Evolutionary conservation across 202 grass and related monocot species (phyloP).

Genomic region (Bolboschoenoplectus hybrid): DNA sequence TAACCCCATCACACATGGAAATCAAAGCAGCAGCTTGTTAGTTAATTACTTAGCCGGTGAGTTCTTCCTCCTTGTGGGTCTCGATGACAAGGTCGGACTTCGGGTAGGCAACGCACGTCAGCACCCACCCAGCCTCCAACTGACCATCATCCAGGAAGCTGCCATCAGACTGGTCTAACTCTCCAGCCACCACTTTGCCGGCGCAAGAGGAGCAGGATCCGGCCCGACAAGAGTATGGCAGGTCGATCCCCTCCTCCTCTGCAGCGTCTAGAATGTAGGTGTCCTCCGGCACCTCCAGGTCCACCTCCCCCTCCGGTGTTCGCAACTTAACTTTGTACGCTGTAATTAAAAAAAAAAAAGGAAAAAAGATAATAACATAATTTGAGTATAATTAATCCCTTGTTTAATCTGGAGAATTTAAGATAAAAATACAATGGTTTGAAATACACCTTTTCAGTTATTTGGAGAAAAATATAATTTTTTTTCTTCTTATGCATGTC

Average conservation of each 20-base stretch:
- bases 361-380: background rate
- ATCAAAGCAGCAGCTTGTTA: background rate
- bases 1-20: conserved; percentile 15
- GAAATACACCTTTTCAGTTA: background rate
- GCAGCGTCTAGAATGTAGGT: conserved; percentile 73
- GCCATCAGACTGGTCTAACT: conserved; percentile 70
- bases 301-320: conserved; percentile 57
- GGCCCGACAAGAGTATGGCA: conserved; percentile 83
- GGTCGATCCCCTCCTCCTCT: conserved; percentile 68
- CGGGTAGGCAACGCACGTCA: conserved; percentile 81
- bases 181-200: conserved; percentile 63
- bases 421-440: too few relatives aligned
- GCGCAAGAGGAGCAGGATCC: conserved; percentile 89
- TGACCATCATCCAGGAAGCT: conserved; percentile 90
- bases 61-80: conserved; percentile 89
- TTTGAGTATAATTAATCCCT: too few relatives aligned
- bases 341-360: background rate
- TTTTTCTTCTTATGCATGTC: too few relatives aligned
- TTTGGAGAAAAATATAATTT: background rate
- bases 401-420: too few relatives aligned
- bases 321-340: conserved; percentile 78
- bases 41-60: conserved; percentile 29
- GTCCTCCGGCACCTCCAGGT: conserved; percentile 64
- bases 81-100: conserved; percentile 77
- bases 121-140: conserved; percentile 53